A percentile compares a stretch with the other conserved stretches of the same genome.
phyloP scores from a whole-genome alignment of 352 stramenopile genomes.

The Peronospora destructor region DNA sequence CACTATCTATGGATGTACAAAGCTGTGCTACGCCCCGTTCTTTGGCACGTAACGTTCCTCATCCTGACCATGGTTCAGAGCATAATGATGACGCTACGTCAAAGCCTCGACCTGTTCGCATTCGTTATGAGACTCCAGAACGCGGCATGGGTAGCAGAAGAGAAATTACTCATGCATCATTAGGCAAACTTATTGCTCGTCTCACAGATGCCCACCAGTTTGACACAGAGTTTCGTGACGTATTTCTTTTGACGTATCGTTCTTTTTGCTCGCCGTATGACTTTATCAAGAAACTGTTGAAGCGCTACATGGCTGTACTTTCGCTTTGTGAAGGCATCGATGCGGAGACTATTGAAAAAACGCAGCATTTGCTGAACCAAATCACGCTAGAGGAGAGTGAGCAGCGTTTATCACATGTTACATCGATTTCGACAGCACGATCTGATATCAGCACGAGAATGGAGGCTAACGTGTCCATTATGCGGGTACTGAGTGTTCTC shows the following conservation, averaged over 20 bases:
- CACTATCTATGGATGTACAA: slow-evolving; percentile 13
- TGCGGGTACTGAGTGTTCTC: slow-evolving; percentile 78
- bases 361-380: slow-evolving; percentile 56
- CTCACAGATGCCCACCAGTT: slow-evolving; percentile 83
- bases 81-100: slow-evolving; percentile 12
- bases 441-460: slow-evolving; percentile 77
- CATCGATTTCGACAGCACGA: slow-evolving; percentile 57
- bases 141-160: slow-evolving; percentile 58
- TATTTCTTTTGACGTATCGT: slow-evolving; percentile 78
- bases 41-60: slow-evolving; percentile 17
- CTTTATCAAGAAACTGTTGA: slow-evolving; percentile 85
- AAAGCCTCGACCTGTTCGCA: slow-evolving; percentile 48
- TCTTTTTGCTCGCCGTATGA: slow-evolving; percentile 81
- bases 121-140: slow-evolving; percentile 63
- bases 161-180: slow-evolving; percentile 81
- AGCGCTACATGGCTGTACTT: slow-evolving; percentile 73
- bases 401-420: slow-evolving; percentile 43
- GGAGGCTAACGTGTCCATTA: slow-evolving; percentile 82
- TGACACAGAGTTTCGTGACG: slow-evolving; percentile 79
- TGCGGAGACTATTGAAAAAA: slow-evolving; percentile 47
- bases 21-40: slow-evolving; percentile 16
- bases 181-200: slow-evolving; percentile 76
- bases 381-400: slow-evolving; percentile 55
- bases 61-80: slow-evolving; percentile 10
- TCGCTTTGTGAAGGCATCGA: slow-evolving; percentile 48